Base-by-base conservation (phyloP, 768 basidiomycete genomes). In the Termitomyces sp. region DNA sequence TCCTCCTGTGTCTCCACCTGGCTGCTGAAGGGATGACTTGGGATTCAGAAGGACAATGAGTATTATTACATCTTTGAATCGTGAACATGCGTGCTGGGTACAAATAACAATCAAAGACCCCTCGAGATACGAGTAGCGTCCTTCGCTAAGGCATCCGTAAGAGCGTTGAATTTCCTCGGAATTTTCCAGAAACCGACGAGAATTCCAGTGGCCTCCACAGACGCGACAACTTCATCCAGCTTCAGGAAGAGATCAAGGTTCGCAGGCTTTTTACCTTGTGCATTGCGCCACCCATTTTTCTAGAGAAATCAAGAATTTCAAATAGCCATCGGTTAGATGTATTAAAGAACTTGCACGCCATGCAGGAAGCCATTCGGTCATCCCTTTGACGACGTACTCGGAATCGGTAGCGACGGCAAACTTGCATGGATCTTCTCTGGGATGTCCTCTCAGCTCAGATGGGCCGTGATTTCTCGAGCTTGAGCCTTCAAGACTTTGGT, bases 1-100 rank as follows among this genome's bases (percentile, higher is more conserved):
- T 45, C 59, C 55, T 35, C 65, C 58, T 13, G 55, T 20, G 16
- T 55, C 61, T 44, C 66, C 57, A 12, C 32, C 4, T 8, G 64
- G 61, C 5, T 65, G 64, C 8, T 65, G 18, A 55, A 55, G 24
- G 15, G 36, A 32, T 22, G 13, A 7, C 32, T 56, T 20, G 8
- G 9, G 24, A 11, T n/a, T 8, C n/a, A n/a, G n/a, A 46, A 32
- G 39, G 55, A 56, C 22, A n/a, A 12, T 22, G 38, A 28, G 35
- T 44, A 56, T 28, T 22, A 44, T 44, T 7, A 20, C 18, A 20
- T 20, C 32, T 32, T 33, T 18, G 11, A 11, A 20, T 45, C 15
- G 20, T 59, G 58, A 33, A 8, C 28, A 38, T 35, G 46, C n/a
- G 13, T 49, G 15, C 20, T 35, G 48, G 22, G 20, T 13, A 58